Evolutionary conservation across 345 rosid genomes (phyloP).

Genomic region (Pseudoturritis turrita): DNA sequence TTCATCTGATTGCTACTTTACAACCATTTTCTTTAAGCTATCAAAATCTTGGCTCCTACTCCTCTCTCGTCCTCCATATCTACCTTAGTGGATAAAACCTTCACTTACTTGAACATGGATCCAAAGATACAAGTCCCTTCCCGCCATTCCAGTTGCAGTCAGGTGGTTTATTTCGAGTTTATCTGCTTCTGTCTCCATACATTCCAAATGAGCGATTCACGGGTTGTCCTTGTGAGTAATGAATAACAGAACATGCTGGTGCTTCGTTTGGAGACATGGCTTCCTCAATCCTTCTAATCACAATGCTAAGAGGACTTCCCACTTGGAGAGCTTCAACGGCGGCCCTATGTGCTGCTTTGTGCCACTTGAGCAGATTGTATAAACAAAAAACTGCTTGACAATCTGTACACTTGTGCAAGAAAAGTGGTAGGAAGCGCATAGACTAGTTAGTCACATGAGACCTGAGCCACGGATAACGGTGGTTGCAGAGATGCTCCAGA

Average conservation of each 20-base stretch:
- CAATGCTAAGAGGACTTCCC: conserved; percentile 68
- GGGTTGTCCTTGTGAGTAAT: background rate
- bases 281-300: conserved; percentile 75
- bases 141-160: background rate
- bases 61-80: background rate
- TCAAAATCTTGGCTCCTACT: background rate
- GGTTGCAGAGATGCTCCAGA: conserved; percentile 84
- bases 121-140: background rate
- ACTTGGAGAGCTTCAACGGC: conserved; percentile 82
- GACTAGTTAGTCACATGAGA: conserved; percentile 7
- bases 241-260: background rate
- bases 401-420: background rate
- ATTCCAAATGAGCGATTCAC: background rate
- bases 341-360: conserved; percentile 65
- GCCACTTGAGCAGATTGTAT: conserved; percentile 86
- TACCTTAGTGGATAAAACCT: background rate
- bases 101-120: conserved; percentile 20
- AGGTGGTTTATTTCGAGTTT: conserved; percentile 14
- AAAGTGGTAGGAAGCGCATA: background rate
- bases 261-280: conserved; percentile 60
- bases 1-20: conserved; percentile 3
- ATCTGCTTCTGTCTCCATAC: background rate
- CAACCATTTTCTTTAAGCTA: background rate
- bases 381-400: background rate
- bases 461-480: conserved; percentile 81